A percentile compares a stretch with the other conserved stretches of the same genome.
phyloP scores from a whole-genome alignment of 352 stramenopile genomes.

The Thraustotheca clavata region DNA sequence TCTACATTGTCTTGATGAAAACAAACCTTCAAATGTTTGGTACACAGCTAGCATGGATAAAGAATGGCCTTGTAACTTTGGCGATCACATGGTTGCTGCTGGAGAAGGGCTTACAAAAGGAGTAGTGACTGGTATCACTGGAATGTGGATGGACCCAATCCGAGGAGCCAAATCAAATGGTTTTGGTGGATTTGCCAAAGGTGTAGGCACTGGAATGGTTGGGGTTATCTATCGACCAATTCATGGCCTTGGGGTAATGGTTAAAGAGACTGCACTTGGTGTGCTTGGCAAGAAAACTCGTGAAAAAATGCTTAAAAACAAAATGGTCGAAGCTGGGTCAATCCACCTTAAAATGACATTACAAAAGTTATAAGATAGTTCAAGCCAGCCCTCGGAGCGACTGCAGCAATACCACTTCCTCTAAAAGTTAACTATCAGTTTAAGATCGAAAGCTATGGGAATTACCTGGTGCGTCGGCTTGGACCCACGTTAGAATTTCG shows the following conservation, averaged over 20 bases:
- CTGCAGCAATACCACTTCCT: too few species aligned
- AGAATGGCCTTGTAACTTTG: slow-evolving; percentile 68
- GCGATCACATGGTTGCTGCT: slow-evolving; percentile 70
- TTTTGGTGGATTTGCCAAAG: slow-evolving; percentile 64
- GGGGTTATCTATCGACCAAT: slow-evolving; percentile 65
- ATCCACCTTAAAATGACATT: slow-evolving; percentile 56
- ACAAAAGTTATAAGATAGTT: slow-evolving; percentile 42
- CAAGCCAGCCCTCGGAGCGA: too few species aligned
- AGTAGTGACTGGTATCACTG: slow-evolving; percentile 60
- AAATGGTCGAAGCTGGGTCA: slow-evolving; percentile 35
- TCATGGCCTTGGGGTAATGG: slow-evolving; percentile 61
- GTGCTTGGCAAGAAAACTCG: slow-evolving; percentile 42
- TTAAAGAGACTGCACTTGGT: slow-evolving; percentile 61
- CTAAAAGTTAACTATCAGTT: not conserved
- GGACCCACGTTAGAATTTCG: not conserved
- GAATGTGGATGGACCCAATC: slow-evolving; percentile 73
- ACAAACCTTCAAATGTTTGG: slow-evolving; percentile 34
- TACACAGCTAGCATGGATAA: slow-evolving; percentile 49
- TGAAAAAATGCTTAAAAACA: slow-evolving; percentile 30
- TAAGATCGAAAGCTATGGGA: too few species aligned
- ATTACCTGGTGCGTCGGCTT: not conserved
- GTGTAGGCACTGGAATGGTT: slow-evolving; percentile 52
- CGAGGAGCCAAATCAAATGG: slow-evolving; percentile 61
- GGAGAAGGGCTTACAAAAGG: slow-evolving; percentile 60
- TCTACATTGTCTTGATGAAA: slow-evolving; percentile 29